Percentiles rank a stretch among this genome's conserved stretches.
Conservation (phyloP, 306 rosid genomes). For the Cicer bijugum region DNA sequence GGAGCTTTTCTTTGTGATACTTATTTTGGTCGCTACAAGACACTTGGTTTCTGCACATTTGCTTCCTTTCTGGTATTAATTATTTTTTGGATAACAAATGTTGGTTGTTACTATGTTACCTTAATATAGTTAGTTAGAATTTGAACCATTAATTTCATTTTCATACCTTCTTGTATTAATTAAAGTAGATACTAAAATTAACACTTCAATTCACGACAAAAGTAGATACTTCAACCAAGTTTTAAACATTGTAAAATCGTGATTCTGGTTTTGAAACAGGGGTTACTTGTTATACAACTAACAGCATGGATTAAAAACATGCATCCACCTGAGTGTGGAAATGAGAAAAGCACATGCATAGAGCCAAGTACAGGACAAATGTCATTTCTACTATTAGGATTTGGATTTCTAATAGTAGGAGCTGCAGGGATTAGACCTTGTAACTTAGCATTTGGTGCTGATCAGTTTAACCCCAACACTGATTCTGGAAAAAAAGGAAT, state of each 20-base stretch:
- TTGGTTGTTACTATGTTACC: too few species aligned
- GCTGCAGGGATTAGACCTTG: conserved; percentile 85
- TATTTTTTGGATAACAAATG: too few species aligned
- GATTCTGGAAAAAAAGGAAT: conserved; percentile 83
- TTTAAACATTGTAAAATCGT: too few species aligned
- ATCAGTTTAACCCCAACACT: conserved; percentile 81
- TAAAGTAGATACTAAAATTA: too few species aligned
- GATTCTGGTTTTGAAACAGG: conserved; percentile 51
- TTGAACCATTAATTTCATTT: too few species aligned
- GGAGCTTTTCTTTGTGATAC: conserved; percentile 87
- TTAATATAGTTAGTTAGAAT: too few species aligned
- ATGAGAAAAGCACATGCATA: conserved; percentile 48
- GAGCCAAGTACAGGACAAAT: conserved; percentile 70
- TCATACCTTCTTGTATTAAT: too few species aligned
- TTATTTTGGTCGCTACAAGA: conserved; percentile 83
- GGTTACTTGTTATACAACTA: conserved; percentile 69
- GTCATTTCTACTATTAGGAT: conserved; percentile 64
- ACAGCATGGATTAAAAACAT: conserved; percentile 72
- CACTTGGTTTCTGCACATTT: conserved; percentile 62
- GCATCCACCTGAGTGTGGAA: conserved; percentile 73
- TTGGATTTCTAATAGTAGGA: conserved; percentile 47
- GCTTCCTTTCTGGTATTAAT: conserved; percentile 73
- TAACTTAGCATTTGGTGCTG: conserved; percentile 90
- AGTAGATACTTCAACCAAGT: too few species aligned
- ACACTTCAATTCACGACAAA: too few species aligned